Evolutionary conservation across 140 eudicot species (phyloP).

Genomic region (Stevia rebaudiana): DNA sequence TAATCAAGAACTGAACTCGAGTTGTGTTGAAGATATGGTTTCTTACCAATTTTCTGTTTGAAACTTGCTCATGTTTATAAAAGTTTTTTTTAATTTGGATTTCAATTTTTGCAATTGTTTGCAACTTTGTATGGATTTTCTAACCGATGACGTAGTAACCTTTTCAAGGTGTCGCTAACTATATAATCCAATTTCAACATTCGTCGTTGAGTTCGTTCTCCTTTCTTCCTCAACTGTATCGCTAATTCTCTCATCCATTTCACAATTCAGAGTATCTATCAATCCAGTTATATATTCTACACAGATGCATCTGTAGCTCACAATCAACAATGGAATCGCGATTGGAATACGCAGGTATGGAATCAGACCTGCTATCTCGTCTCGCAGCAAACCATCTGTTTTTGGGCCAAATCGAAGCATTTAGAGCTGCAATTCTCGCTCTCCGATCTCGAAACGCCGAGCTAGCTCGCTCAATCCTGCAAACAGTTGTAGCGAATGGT

Average conservation of each 20-base stretch:
- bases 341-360: constrained; percentile 38
- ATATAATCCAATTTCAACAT: constrained; percentile 29
- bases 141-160: neutral
- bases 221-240: constrained; percentile 21
- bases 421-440: constrained; percentile 70
- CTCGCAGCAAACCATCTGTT: constrained; percentile 69
- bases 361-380: constrained; percentile 53
- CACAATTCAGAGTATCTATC: no score
- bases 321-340: constrained; percentile 24
- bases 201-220: constrained; percentile 5
- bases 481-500: constrained; percentile 58
- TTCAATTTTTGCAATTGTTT: neutral
- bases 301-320: constrained; percentile 22
- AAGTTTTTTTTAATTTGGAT: neutral
- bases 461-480: constrained; percentile 69
- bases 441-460: constrained; percentile 73
- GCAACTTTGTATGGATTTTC: neutral
- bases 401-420: constrained; percentile 80
- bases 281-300: constrained; percentile 10
- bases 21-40: no score
- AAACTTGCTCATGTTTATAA: no score
- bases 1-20: no score
- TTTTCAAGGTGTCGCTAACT: constrained; percentile 21
- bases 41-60: no score
- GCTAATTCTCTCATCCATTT: neutral